These are phyloP conservation scores for Torrubiella hemipterigena DNA, from an alignment of 2,329 filamentous ascomycete genomes.

Conservation along the genomic window DNA sequence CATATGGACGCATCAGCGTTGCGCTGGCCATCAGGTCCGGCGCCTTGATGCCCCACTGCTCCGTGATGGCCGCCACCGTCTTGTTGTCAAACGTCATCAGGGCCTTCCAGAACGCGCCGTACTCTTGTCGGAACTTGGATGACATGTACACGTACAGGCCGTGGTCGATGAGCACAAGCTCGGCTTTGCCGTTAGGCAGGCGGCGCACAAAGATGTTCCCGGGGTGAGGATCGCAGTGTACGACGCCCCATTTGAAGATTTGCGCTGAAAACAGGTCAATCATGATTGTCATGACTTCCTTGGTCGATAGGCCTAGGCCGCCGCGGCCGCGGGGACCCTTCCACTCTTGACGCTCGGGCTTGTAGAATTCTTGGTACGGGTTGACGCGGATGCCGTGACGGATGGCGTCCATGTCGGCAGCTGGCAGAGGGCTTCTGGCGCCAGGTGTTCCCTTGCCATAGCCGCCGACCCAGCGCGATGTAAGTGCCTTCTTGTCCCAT, in stretches of 20 bases:
- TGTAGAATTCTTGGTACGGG: constrained; percentile 49
- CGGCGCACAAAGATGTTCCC: constrained; percentile 95
- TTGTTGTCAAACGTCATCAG: constrained; percentile 88
- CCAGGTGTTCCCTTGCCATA: constrained; percentile 68
- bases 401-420: constrained; percentile 33
- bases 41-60: constrained; percentile 77
- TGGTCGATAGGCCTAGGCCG: constrained; percentile 70
- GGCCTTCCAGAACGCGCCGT: constrained; percentile 84
- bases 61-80: constrained; percentile 60
- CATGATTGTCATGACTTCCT: constrained; percentile 93
- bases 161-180: constrained; percentile 94
- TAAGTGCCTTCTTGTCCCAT: constrained; percentile 82
- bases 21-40: constrained; percentile 85
- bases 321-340: constrained; percentile 59
- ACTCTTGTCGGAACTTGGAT: constrained; percentile 72
- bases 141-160: constrained; percentile 91
- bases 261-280: constrained; percentile 93
- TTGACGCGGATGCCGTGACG: constrained; percentile 35
- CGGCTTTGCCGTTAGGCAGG: constrained; percentile 65
- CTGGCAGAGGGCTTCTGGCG: constrained; percentile 50
- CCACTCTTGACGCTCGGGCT: constrained; percentile 73
- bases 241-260: constrained; percentile 92
- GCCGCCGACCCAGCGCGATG: constrained; percentile 65
- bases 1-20: constrained; percentile 81
- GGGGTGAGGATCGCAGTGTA: constrained; percentile 95